Evolutionary conservation across 1,284 basidiomycete species (phyloP), one percentile per base, ranked within the genome.

Genomic region (Ganoderma lucidum): DNA sequence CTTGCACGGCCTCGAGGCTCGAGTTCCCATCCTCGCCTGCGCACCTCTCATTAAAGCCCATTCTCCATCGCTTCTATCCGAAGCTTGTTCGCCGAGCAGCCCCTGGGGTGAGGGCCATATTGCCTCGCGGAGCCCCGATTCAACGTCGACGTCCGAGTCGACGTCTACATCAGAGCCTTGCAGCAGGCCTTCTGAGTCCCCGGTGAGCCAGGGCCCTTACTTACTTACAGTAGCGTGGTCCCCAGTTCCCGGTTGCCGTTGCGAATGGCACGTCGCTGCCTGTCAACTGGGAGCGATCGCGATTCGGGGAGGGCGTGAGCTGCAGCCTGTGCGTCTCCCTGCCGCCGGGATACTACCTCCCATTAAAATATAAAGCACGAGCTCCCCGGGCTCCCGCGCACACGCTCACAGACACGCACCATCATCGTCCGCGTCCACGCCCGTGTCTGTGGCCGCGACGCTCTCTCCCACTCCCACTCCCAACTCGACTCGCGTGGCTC

Each of bases 391-490:
- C 53, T 56, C 53, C 53, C 53, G 30, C 30, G 28, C 51, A 15
- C 51, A 30, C 14, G 2, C 15, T 6, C 48, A 51, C 23, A 4
- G 4, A n/a, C 19, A 15, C n/a, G 1, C 23, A 51, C n/a, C 48
- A 28, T 28, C 48, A 14, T 28, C 48, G 23, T 28, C 48, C 23
- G 19, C 45, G 17, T 45, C 45, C 45, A n/a, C 45, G 45, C 17
- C 44, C 44, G 44, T 45, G 17, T 23, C 45, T 6, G 45, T 48
- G 45, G 35, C 35, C 35, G 39, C 10, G 39, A 44, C 42, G 42
- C 28, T 55, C 53, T 55, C 53, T 55, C 53, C 53, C 53, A 55
- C 42, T 32, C 30, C 53, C 53, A 55, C 42, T 55, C 53, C 53
- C 53, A 10, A 28, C 30, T 32, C 53, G 9, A 41, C 39, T 41